Conservation (phyloP, 345 rosid species). For the Reutealis trisperma region DNA sequence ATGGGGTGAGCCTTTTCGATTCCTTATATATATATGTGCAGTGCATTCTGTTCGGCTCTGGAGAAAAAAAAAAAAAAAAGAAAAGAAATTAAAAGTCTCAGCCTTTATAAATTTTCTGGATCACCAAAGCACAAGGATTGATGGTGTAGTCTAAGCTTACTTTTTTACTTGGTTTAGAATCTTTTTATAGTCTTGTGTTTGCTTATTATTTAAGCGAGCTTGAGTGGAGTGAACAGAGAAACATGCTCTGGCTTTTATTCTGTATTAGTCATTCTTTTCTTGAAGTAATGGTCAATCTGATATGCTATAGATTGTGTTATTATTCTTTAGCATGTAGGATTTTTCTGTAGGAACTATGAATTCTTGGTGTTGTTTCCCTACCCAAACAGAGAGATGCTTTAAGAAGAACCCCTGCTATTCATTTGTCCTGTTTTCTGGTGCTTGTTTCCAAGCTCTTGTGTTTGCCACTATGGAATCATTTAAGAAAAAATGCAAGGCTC, state of each 20-base stretch:
- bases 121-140: background rate
- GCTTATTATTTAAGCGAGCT: conserved; percentile 49
- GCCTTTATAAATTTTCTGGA: background rate
- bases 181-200: conserved; percentile 30
- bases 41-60: background rate
- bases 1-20: conserved; percentile 58
- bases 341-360: conserved; percentile 26
- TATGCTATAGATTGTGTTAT: background rate
- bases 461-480: conserved; percentile 31
- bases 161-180: conserved; percentile 28
- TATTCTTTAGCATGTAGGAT: conserved; percentile 24
- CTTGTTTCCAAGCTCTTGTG: conserved; percentile 26
- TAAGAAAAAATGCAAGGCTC: conserved; percentile 37
- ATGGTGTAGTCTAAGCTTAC: conserved; percentile 19
- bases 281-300: conserved; percentile 33
- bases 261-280: conserved; percentile 41
- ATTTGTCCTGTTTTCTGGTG: conserved; percentile 35
- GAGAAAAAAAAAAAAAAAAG: background rate
- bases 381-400: conserved; percentile 35
- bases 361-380: conserved; percentile 30
- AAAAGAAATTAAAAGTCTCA: no score
- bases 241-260: conserved; percentile 16
- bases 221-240: conserved; percentile 24
- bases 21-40: background rate
- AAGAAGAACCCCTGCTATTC: conserved; percentile 38